A percentile compares a stretch with the other conserved stretches of the same genome.
Evolutionary conservation across 169 alveolate genomes (phyloP).

Genomic region (Ichthyophthirius multifiliis): DNA sequence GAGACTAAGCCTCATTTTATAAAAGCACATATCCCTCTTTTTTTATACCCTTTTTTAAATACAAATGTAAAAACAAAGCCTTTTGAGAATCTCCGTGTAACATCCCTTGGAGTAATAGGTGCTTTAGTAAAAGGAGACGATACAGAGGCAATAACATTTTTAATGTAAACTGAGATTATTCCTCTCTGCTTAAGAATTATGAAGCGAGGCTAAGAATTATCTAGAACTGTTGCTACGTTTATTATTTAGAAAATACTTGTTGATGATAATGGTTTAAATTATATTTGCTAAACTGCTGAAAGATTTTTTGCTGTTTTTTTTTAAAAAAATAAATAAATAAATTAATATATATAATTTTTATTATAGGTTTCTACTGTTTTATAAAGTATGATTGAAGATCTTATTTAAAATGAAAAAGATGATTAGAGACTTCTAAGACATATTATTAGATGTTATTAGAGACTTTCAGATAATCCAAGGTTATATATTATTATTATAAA

Average conservation of each 20-base stretch:
- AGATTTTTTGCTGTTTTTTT: conserved; percentile 95
- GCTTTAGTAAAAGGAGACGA: conserved; percentile 98
- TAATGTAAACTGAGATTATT: conserved; percentile 95
- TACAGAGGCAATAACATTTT: conserved; percentile 94
- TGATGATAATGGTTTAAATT: conserved; percentile 95
- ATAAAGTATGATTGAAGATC: conserved; percentile 90
- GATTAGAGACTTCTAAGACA: conserved; percentile 92
- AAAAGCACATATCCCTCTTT: conserved; percentile 96
- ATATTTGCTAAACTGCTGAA: conserved; percentile 97
- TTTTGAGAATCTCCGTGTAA: conserved; percentile 96
- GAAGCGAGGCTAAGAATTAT: conserved; percentile 98
- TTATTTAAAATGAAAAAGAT: conserved; percentile 38
- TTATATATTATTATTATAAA: background rate
- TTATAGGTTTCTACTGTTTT: conserved; percentile 84
- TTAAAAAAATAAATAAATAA: background rate
- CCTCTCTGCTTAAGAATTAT: conserved; percentile 98
- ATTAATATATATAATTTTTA: background rate
- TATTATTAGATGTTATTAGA: conserved; percentile 94
- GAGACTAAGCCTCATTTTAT: conserved; percentile 95
- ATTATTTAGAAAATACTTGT: conserved; percentile 96
- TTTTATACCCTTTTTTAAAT: conserved; percentile 97
- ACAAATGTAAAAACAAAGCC: conserved; percentile 95
- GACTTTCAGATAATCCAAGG: conserved; percentile 95
- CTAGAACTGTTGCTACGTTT: conserved; percentile 98
- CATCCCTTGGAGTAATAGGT: conserved; percentile 99